Evolutionary conservation across 1,284 basidiomycete genomes (phyloP).

Genomic region (Phellopilus nigrolimitatus): DNA sequence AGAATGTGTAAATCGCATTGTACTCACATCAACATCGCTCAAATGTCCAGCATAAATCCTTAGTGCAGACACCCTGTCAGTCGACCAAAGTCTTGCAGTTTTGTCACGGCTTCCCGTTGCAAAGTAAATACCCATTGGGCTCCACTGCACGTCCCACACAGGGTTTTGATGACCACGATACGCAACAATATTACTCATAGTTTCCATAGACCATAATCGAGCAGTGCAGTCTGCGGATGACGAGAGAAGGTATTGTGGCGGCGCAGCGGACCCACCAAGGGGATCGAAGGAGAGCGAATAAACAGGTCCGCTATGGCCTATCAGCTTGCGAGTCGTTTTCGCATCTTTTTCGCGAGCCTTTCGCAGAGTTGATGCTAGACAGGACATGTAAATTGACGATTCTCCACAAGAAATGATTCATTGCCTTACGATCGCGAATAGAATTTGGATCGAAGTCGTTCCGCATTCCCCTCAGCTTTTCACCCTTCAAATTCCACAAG

Average conservation of each 20-base stretch:
- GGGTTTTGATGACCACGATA: conserved; percentile 97
- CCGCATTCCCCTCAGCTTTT: conserved; percentile 75
- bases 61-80: conserved; percentile 84
- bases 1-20: neutral
- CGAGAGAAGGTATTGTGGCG: conserved; percentile 87
- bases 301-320: conserved; percentile 96
- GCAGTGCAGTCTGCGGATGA: conserved; percentile 91
- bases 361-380: conserved; percentile 52
- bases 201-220: conserved; percentile 95
- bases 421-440: conserved; percentile 62
- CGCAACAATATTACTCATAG: conserved; percentile 88
- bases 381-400: conserved; percentile 11
- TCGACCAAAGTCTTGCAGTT: conserved; percentile 95
- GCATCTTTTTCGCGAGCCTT: conserved; percentile 77
- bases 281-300: conserved; percentile 96
- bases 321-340: conserved; percentile 82
- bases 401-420: conserved; percentile 2
- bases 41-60: conserved; percentile 95
- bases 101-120: conserved; percentile 92
- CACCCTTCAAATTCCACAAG: conserved; percentile 93
- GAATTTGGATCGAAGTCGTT: conserved; percentile 69
- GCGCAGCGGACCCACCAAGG: conserved; percentile 75
- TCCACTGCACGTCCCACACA: conserved; percentile 99
- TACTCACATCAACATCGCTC: conserved; percentile 92
- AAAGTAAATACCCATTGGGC: conserved; percentile 97